Base-by-base conservation (phyloP, 2,329 filamentous ascomycete genomes). In the Aureobasidium lini region DNA sequence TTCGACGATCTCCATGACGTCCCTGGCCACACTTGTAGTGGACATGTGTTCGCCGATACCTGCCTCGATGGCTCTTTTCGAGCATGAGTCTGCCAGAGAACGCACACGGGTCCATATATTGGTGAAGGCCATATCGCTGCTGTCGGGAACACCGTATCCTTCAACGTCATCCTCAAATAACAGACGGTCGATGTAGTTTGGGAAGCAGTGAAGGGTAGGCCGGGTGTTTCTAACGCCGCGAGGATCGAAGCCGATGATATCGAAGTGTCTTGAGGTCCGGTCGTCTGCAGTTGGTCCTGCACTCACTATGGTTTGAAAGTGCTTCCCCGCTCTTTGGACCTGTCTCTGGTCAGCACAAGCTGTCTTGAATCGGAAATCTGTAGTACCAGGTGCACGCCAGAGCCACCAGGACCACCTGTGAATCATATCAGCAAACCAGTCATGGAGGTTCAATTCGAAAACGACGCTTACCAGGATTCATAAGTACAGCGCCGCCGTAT, bases 1-100 rank as follows among this genome's bases (percentile, higher is more conserved):
- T 61, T 80, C 77, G 10, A 75, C 68, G 36, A 80, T 73, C 42
- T 75, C 73, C 6, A 80, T 64, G 71, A 80, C 78, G 60, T 80
- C 78, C 48, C 73, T 68, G 3, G 75, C 77, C 2, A 78, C 75
- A 16, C 72, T 73, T 1, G 76, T 74, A 0, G 77, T 80, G 13
- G 72, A 73, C 62, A 77, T 68, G 64, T 75, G 75, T 54, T 71
- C 69, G 60, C 70, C 73, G 61, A 76, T 74, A 29, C 47, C 61
- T 29, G 47, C 23, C 16, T 63, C 44, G 2, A 63, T 49, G 18
- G 36, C 59, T 37, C 61, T 46, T 46, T 63, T 60, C 9, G 62
- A 62, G 43, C 66, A 67, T n/a, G 60, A 59, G 13, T 62, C 50
- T n/a, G 62, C 73, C 29, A 67, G 67, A 2, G 73, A 73, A 59